Base-by-base conservation (phyloP, 495 filamentous ascomycete species). In the Penicillium diatomitis region DNA sequence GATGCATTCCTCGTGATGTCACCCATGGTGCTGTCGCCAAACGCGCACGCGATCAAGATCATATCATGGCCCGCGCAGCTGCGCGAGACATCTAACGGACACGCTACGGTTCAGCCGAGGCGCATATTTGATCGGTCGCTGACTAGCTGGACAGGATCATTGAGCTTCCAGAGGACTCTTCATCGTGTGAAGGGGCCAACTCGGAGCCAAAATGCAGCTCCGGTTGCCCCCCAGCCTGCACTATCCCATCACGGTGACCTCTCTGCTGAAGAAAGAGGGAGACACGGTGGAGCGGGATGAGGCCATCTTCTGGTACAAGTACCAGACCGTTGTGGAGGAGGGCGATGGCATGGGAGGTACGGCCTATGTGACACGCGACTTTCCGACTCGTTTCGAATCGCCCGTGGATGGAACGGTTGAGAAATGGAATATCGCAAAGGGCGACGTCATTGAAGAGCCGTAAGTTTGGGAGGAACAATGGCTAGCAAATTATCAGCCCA, bases 201-300 rank as follows among this genome's bases (percentile, higher is more conserved):
- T 46, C 44, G 43, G 52, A 55, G 48, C 54, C 56, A 66, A 55
- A 47, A 78, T 78, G 75, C 71, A 76, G 61, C 65, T 78, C 56
- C 72, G 69, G 58, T 58, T 79, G 54, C 74, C 75, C 47, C 47
- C 63, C 43, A 69, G 71, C 53, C 78, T 97, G 44, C 87, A 87
- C 66, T 99, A 96, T 68, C 92, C 92, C 51, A 90, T 97, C 73
- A 96, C 88, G 58, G 85, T 99, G 67, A 88, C 82, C 57, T 83
- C 87, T 65, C 75, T 97, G 52, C 80, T 90, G 32, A 90, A 90
- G 67, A 63, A 76, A 56, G 78, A 80, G 5, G 82, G 83, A 64
- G 86, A 95, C 53, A 63, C 75, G 60, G 77, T 99, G 62, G 71
- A 81, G 55, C 82, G 82, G 64, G 77, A 85, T 63, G 84, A 87